phyloP scores from a whole-genome alignment of 441 rosid genomes.

The Pelargonium citronellum region DNA sequence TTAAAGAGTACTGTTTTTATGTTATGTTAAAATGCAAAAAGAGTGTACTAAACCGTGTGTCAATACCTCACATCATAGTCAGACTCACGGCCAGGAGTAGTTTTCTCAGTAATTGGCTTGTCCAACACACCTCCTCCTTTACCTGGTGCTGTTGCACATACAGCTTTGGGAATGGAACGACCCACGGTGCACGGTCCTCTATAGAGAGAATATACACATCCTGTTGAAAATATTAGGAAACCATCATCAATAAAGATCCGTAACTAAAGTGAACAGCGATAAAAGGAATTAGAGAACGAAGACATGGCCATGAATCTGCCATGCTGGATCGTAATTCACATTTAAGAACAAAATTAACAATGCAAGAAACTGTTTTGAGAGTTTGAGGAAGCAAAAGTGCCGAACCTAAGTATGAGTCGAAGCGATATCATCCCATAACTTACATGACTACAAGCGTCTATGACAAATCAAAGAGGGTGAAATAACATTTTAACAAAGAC shows the following conservation, averaged over 20 bases:
- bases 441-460: neutral
- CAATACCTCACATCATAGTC: conserved; percentile 76
- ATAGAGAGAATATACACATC: conserved; percentile 46
- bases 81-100: conserved; percentile 78
- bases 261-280: conserved; percentile 7
- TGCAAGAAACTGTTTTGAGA: neutral
- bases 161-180: conserved; percentile 50
- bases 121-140: conserved; percentile 88
- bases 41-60: neutral
- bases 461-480: no score
- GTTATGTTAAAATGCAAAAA: neutral
- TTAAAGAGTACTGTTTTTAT: neutral
- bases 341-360: neutral
- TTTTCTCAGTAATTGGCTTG: conserved; percentile 75
- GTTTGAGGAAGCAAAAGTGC: neutral
- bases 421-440: no score
- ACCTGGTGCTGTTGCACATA: conserved; percentile 52
- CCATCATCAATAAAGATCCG: conserved; percentile 12
- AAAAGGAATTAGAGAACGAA: neutral
- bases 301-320: neutral
- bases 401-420: no score
- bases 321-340: neutral
- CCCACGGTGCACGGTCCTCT: conserved; percentile 45
- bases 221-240: conserved; percentile 31
- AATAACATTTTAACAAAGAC: no score